Evolutionary conservation across 768 basidiomycete genomes (phyloP), one percentile per base, ranked within the genome.

Genomic region (Peribolospora kevripleyi): DNA sequence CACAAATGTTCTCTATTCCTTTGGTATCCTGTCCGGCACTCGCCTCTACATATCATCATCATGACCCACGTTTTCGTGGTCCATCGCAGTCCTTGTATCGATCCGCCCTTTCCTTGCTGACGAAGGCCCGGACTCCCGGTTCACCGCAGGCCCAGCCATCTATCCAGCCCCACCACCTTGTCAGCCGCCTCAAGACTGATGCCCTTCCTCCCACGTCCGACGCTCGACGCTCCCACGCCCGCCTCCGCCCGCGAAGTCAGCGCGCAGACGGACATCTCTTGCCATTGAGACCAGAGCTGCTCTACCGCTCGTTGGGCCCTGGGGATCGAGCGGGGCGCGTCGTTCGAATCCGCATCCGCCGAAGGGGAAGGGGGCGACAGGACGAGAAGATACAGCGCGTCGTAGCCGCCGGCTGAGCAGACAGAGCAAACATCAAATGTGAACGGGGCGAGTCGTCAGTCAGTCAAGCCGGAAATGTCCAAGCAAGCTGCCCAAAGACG

Each of bases 311-410:
- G 67, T 65, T 61, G 74, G 69, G 57, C 73, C 70, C 7, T 72
- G 71, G 43, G 67, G 67, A 50, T 68, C 67, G 58, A 69, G 61
- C 51, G 14, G 11, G 43, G 77, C 74, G 46, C 10, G 50, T 82
- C 79, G 25, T 25, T 25, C 25, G 25, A 25, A 25, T 25, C 25
- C 25, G 25, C 25, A 25, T 25, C 25, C 25, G 25, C 25, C 25
- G 25, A 25, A 25, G 25, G 25, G 25, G 25, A 25, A 25, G 25
- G 25, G 3, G 61, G 52, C 11, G 70, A 66, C 62, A 82, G 74
- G 13, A 88, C 76, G 11, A 98, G 75, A 5, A 98, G 71, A 86
- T 88, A 97, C 56, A 97, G 76, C 6, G 93, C 93, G 65, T 98
- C 93, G 67, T 84, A 97, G 2, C 93, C 93, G 7, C 93, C 93